Conservation (phyloP, 139 green algal species). For the Protoeuglena noctilucae region DNA sequence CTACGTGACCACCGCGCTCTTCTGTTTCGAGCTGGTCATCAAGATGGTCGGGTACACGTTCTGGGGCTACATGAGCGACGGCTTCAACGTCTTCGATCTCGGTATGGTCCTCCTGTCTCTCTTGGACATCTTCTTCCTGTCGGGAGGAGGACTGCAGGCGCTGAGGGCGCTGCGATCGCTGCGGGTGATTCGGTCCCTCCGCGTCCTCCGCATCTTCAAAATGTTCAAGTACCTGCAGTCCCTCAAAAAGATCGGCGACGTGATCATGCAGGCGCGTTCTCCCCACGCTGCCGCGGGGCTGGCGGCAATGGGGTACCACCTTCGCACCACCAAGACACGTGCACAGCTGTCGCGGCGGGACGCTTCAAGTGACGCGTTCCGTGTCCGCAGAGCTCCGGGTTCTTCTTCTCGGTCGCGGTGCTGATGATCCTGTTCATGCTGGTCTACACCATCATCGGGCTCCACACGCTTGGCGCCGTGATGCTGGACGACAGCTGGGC, state of each 20-base stretch:
- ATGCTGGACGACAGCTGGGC: no score
- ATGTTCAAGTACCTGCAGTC: conserved; percentile 38
- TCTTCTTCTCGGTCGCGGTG: conserved; percentile 50
- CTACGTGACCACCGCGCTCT: conserved; percentile 41
- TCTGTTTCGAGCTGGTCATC: conserved; percentile 36
- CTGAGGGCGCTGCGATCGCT: conserved; percentile 10
- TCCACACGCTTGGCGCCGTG: conserved; percentile 48
- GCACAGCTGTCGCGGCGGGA: no score
- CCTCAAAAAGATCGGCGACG: conserved; percentile 45
- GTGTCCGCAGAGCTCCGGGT: no score
- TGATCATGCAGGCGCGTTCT: conserved; percentile 41
- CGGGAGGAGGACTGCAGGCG: background rate
- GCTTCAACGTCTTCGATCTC: conserved; percentile 59
- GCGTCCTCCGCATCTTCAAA: conserved; percentile 55
- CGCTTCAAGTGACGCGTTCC: no score
- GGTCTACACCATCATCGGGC: conserved; percentile 63
- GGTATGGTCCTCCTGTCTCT: conserved; percentile 31
- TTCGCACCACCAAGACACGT: no score
- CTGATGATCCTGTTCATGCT: conserved; percentile 43
- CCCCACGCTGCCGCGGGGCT: no score
- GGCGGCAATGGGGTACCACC: no score
- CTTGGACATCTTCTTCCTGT: conserved; percentile 17
- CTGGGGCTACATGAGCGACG: conserved; percentile 33
- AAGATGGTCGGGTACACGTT: conserved; percentile 46
- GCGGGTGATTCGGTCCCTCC: conserved; percentile 39